Base-by-base conservation (phyloP, 2,329 filamentous ascomycete species). In the Blumeria hordei region DNA sequence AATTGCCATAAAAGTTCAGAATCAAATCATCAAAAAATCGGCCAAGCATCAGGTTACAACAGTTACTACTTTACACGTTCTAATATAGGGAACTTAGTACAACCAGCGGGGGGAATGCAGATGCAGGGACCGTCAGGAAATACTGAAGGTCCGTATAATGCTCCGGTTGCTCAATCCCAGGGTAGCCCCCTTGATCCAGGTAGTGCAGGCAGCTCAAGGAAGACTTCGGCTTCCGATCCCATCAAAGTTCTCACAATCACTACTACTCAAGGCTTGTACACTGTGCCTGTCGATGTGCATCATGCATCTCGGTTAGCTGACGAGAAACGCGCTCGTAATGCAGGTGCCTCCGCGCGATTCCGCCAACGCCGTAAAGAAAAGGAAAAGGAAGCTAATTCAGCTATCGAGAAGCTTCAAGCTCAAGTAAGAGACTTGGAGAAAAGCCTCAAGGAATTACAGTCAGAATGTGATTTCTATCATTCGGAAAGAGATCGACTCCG, bases 311-410 rank as follows among this genome's bases (percentile, higher is more conserved):
- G 81, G 60, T 79, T 85, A 62, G 84, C 85, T 41, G 85, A 92
- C 63, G 85, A 93, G 67, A 94, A 92, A 69, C 75, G 87, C 55
- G 81, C 83, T 66, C 77, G 86, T 54, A 94, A 94, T 63, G 87
- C 87, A 43, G 84, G 84, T 51, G 87, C 87, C 6, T 93, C 86
- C 56, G 85, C 85, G 51, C 76, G 87, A 57, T 92, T 93, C 60
- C 77, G 87, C 55, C 78, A 81, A 63, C 76, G 88, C 57, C 80
- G 87, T 64, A 93, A 93, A 69, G 85, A 88, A 63, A 81, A 83
- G 65, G 85, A 90, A 65, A 77, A 77, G 61, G 82, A 87, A 65
- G 82, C 81, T 56, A 77, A 77, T 14, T 73, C 75, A 55, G 81
- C 76, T 53, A 80, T 90, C 59, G 73, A 83, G 53, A 77, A 80